Base-by-base conservation (phyloP, 2,329 filamentous ascomycete genomes). In the Berkeleyomyces rouxiae region DNA sequence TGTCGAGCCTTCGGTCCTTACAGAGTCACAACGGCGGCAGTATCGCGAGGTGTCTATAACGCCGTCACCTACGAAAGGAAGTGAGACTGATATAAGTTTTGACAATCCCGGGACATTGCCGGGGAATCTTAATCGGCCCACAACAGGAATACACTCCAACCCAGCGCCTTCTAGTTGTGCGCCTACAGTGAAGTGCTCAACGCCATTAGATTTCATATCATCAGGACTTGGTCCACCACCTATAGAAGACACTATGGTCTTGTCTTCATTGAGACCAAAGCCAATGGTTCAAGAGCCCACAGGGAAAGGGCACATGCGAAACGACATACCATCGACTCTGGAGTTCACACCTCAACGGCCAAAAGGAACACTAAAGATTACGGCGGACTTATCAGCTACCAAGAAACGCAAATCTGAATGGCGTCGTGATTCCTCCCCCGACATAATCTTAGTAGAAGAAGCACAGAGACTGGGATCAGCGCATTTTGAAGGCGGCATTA, bases 1-100 rank as follows among this genome's bases (percentile, higher is more conserved):
- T n/a, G 46, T 61, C 23, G 60, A 47, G 6, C 60, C 60, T 7
- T 61, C 55, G 44, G 39, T 43, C 4, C n/a, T 61, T 11, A 58
- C 39, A n/a, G 44, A 46, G 6, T 40, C 47, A 2, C 44, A 64
- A 33, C 49, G 49, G 3, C 49, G 61, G n/a, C 49, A 55, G 44
- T 61, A 64, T 37, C 36, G 55, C 9, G 47, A 49, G 7, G 60
- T 58, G 11, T 59, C 58, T 4, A 31, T 59, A 10, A 42, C 42
- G 33, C 58, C 58, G 9, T 59, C 58, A 31, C 11, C 23, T 23
- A 16, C 42, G 31, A 59, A 42, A 36, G 58, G 33, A 31, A 55
- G 51, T 37, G 51, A 55, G 13, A 36, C 51, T 13, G 51, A 59
- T 2, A 44, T 59, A 7, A 59, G 58, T 33, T 59, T 59, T n/a